phyloP scores from a whole-genome alignment of 345 rosid species.

The Trapa incisa region DNA sequence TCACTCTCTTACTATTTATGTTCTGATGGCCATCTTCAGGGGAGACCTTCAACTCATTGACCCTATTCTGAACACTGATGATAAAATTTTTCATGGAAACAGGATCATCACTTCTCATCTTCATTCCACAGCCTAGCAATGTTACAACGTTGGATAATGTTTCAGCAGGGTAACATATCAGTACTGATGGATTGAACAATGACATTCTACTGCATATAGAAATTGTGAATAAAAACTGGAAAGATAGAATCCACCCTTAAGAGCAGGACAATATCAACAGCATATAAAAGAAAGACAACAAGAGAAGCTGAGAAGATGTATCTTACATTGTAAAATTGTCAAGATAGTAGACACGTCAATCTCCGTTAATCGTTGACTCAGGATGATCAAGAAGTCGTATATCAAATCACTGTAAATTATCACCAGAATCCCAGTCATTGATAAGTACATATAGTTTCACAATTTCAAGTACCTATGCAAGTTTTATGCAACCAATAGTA shows the following conservation, averaged over 20 bases:
- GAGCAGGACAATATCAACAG: background rate
- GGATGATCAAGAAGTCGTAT: conserved; percentile 57
- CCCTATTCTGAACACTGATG: conserved; percentile 60
- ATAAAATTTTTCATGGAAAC: conserved; percentile 73
- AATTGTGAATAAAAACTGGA: background rate
- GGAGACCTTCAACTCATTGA: conserved; percentile 52
- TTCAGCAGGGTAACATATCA: background rate
- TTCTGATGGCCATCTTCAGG: conserved; percentile 26
- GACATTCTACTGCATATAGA: background rate
- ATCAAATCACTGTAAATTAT: conserved; percentile 67
- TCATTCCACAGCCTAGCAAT: conserved; percentile 82
- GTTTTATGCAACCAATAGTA: background rate
- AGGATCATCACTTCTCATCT: conserved; percentile 84
- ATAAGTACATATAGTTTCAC: background rate
- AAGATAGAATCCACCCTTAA: background rate
- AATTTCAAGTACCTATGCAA: background rate
- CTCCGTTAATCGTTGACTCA: conserved; percentile 65
- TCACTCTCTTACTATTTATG: conserved; percentile 48
- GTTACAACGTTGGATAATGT: background rate
- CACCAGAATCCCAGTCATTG: conserved; percentile 7
- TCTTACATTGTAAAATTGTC: conserved; percentile 72
- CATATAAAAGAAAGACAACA: background rate
- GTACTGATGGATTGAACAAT: background rate
- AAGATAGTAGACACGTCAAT: conserved; percentile 66
- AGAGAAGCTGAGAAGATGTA: background rate